Evolutionary conservation across 1,284 basidiomycete species (phyloP).

Genomic region (Ganoderma sp.): DNA sequence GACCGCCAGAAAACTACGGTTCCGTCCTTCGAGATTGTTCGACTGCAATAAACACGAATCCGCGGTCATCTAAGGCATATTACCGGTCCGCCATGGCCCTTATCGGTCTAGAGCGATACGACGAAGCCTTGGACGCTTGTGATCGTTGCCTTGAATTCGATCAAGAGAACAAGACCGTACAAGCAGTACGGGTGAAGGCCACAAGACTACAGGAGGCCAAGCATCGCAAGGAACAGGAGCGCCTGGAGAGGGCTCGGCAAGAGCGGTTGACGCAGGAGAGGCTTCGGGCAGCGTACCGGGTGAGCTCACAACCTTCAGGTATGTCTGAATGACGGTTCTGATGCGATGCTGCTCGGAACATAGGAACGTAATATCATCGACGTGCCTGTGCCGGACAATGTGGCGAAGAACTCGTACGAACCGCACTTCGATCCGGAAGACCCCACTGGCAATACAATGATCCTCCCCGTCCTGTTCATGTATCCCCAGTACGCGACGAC

Average conservation of each 20-base stretch:
- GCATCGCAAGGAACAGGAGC: conserved; percentile 57
- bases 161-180: conserved; percentile 57
- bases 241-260: conserved; percentile 52
- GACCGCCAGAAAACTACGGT: conserved; percentile 79
- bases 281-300: conserved; percentile 65
- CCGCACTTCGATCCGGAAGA: conserved; percentile 70
- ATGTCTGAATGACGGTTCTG: not conserved
- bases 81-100: conserved; percentile 84
- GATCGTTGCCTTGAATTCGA: conserved; percentile 68
- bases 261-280: conserved; percentile 54
- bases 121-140: conserved; percentile 85
- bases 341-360: conserved; percentile 15
- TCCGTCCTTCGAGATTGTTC: conserved; percentile 86
- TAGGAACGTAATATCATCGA: conserved; percentile 72
- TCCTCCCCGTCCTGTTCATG: conserved; percentile 90
- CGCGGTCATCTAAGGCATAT: conserved; percentile 77
- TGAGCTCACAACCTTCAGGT: conserved; percentile 38
- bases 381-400: conserved; percentile 63
- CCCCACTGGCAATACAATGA: conserved; percentile 60
- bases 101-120: conserved; percentile 69
- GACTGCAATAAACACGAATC: conserved; percentile 67
- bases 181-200: conserved; percentile 53
- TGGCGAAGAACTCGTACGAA: conserved; percentile 57
- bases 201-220: conserved; percentile 52
- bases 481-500: conserved; percentile 91